Conservation (phyloP, 202 grass and related monocot species). For the Saccharum hybrid region DNA sequence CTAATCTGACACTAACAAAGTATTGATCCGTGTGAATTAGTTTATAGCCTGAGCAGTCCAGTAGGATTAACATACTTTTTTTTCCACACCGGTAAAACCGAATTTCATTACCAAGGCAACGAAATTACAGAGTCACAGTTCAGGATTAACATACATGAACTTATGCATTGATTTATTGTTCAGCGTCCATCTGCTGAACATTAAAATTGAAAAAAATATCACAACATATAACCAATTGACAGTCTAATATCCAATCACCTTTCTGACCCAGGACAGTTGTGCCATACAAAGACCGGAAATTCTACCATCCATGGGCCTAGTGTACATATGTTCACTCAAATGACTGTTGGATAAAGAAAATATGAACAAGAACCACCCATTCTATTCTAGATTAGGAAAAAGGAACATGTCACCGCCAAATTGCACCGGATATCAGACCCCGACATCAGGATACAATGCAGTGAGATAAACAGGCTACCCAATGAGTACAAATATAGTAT, state of each 20-base stretch:
- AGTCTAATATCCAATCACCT: background rate
- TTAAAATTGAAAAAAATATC: background rate
- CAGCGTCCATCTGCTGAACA: background rate
- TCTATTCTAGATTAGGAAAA: background rate
- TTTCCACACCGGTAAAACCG: too few species aligned
- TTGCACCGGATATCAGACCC: background rate
- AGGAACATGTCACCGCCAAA: background rate
- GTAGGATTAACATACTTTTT: background rate
- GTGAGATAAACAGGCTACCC: background rate
- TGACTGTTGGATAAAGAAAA: background rate
- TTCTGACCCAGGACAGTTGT: background rate
- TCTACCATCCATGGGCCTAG: background rate
- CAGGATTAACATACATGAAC: background rate
- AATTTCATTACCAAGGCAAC: too few species aligned
- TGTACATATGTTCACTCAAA: background rate
- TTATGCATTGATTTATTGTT: background rate
- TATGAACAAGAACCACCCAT: background rate
- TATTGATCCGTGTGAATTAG: background rate
- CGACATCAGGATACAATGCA: background rate
- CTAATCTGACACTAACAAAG: background rate
- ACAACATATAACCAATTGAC: background rate
- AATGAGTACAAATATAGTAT: background rate
- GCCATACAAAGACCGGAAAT: too few species aligned
- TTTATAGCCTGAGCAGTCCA: background rate
- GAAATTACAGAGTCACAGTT: too few species aligned